Conservation (phyloP, 495 filamentous ascomycete genomes). For the Tuber indicum region DNA sequence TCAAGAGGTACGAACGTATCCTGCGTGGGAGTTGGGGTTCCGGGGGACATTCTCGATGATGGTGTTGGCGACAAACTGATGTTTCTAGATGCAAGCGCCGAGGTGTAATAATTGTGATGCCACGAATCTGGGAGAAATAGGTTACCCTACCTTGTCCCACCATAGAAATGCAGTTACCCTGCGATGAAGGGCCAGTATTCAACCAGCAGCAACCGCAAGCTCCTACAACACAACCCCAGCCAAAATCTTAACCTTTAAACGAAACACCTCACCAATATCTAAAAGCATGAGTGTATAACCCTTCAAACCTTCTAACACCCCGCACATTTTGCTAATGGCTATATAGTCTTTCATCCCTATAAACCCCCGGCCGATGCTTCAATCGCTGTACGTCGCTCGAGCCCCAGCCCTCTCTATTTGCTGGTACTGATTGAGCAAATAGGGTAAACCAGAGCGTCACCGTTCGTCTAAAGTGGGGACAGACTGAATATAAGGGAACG, state of each 20-base stretch:
- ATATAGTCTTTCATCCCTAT: conserved; percentile 61
- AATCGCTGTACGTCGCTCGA: conserved; percentile 61
- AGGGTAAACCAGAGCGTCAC: conserved; percentile 85
- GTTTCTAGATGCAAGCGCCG: neutral
- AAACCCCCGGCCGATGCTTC: conserved; percentile 84
- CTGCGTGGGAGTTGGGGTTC: conserved; percentile 9
- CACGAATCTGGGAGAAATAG: neutral
- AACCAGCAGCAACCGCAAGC: conserved; percentile 8
- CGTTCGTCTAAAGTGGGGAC: conserved; percentile 93
- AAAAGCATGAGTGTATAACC: conserved; percentile 36
- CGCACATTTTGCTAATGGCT: conserved; percentile 30
- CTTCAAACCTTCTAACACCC: neutral
- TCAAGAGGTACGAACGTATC: conserved; percentile 33
- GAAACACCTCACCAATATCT: neutral
- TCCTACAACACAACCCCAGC: neutral
- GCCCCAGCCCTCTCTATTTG: neutral
- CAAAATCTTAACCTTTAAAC: conserved; percentile 3
- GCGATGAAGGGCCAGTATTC: conserved; percentile 10
- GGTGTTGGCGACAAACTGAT: conserved; percentile 4
- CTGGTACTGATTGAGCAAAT: conserved; percentile 21
- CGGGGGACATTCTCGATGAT: conserved; percentile 1
- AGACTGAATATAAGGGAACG: conserved; percentile 90
- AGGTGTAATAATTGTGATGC: neutral
- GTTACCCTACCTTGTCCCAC: conserved; percentile 22
- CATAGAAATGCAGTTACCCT: conserved; percentile 3